Percentiles rank a stretch among this genome's conserved stretches.
Conservation (phyloP, 257 asterid species). For the Solanum bulbocastanum region DNA sequence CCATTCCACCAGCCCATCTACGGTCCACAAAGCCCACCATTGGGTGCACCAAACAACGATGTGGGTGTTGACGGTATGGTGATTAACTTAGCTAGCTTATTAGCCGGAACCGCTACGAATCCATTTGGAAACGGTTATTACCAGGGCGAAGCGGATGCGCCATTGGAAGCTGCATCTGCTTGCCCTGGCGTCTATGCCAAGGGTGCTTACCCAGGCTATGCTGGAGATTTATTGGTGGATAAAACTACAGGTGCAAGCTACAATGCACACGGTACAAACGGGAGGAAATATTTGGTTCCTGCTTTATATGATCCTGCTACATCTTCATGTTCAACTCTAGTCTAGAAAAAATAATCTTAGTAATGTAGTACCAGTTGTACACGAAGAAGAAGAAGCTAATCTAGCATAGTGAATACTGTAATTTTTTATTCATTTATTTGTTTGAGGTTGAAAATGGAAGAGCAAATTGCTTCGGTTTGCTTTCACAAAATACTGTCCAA, state of each 20-base stretch:
- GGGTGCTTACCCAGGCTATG: constrained; percentile 76
- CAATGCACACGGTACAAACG: constrained; percentile 55
- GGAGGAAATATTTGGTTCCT: constrained; percentile 57
- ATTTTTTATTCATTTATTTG: constrained; percentile 4
- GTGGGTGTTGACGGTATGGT: constrained; percentile 59
- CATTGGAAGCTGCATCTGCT: constrained; percentile 64
- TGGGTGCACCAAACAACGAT: constrained; percentile 64
- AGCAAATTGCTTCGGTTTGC: background rate
- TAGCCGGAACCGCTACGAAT: constrained; percentile 62
- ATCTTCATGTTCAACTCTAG: constrained; percentile 52
- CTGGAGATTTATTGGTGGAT: constrained; percentile 61
- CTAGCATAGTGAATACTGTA: background rate
- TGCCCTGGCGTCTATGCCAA: constrained; percentile 71
- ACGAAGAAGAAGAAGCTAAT: background rate
- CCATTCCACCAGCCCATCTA: constrained; percentile 72
- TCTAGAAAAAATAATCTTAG: constrained; percentile 4
- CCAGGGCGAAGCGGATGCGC: constrained; percentile 57
- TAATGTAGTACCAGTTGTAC: background rate
- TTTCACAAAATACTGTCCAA: background rate
- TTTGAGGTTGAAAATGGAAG: background rate
- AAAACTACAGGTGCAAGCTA: constrained; percentile 58
- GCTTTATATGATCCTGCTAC: constrained; percentile 62
- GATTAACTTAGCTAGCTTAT: constrained; percentile 39
- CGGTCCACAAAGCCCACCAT: constrained; percentile 66
- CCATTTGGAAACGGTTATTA: constrained; percentile 71